These are phyloP conservation scores for Cucurbita argyrosperma DNA, from an alignment of 306 rosid genomes.

Conservation along the genomic window DNA sequence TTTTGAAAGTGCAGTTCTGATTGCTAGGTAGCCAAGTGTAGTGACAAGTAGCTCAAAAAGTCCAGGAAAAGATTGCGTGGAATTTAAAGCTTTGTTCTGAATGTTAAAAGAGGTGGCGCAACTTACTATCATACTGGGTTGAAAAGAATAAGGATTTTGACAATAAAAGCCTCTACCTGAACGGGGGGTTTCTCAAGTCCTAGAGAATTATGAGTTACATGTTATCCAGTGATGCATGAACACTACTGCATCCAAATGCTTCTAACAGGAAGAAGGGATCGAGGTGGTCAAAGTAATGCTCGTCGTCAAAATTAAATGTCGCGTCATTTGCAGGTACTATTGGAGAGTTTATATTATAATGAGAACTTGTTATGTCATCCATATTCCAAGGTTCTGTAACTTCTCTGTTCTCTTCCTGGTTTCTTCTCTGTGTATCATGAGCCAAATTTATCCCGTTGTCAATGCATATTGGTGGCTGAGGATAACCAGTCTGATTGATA, in stretches of 20 bases:
- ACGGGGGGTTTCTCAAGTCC: not conserved
- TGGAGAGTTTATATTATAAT: slow-evolving; percentile 14
- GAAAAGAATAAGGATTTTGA: slow-evolving; percentile 5
- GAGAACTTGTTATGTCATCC: slow-evolving; percentile 9
- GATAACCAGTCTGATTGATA: not conserved
- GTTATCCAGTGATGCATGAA: not conserved
- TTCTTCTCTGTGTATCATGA: not conserved
- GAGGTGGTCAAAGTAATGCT: slow-evolving; percentile 17
- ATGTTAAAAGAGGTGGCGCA: not conserved
- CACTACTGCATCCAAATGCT: slow-evolving; percentile 20
- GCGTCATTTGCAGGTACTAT: slow-evolving; percentile 3
- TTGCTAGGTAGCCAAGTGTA: not conserved
- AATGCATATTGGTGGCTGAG: not conserved
- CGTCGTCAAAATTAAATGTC: slow-evolving; percentile 21
- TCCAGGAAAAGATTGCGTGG: not conserved
- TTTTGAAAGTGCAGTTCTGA: not conserved
- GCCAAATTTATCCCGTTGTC: not conserved
- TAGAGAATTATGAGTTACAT: not conserved
- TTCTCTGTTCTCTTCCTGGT: slow-evolving; percentile 1
- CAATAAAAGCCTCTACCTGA: not conserved
- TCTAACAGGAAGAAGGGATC: slow-evolving; percentile 26
- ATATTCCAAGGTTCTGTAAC: not conserved
- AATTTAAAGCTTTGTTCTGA: not conserved
- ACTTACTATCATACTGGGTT: not conserved
- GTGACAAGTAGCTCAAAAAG: not conserved